phyloP scores from a whole-genome alignment of 2,329 filamentous ascomycete species.

The Akanthomyces muscarius region DNA sequence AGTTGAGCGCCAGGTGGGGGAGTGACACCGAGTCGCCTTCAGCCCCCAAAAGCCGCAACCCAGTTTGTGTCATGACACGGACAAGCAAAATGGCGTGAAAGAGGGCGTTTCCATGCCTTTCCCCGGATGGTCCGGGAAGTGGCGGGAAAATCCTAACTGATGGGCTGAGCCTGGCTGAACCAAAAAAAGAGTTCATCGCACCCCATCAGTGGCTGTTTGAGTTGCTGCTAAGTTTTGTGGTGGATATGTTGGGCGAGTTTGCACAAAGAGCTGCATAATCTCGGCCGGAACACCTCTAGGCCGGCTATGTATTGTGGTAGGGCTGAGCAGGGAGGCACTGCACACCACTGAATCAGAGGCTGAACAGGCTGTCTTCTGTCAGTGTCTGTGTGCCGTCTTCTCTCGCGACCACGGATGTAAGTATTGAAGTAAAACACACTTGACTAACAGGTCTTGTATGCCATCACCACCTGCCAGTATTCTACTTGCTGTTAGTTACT shows the following conservation, averaged over 20 bases:
- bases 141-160: background rate
- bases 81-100: background rate
- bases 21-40: conserved; percentile 1
- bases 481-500: background rate
- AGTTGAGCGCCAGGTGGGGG: background rate
- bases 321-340: background rate
- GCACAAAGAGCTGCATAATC: conserved; percentile 1
- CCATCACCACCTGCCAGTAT: background rate
- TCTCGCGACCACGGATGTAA: background rate
- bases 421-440: background rate
- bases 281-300: background rate
- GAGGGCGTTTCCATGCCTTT: background rate
- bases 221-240: background rate
- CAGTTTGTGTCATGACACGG: background rate
- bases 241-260: background rate
- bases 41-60: conserved; percentile 9
- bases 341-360: background rate
- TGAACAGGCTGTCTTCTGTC: background rate
- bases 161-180: background rate
- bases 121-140: background rate
- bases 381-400: background rate
- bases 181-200: background rate
- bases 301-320: background rate
- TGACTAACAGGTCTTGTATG: background rate
- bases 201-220: background rate